phyloP scores from a whole-genome alignment of 495 filamentous ascomycete genomes.

The Trichoderma parareesei region DNA sequence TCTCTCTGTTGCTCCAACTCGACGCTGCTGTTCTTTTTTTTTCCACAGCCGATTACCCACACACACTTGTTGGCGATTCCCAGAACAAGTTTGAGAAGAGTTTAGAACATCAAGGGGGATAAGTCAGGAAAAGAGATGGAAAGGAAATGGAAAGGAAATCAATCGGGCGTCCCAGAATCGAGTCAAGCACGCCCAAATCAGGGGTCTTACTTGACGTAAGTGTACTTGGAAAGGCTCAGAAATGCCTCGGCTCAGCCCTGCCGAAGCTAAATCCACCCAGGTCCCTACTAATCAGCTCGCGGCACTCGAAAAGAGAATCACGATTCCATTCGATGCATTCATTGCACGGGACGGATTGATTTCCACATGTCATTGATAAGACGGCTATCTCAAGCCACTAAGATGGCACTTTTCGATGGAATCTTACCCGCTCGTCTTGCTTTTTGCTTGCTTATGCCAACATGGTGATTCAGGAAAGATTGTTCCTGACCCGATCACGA shows the following conservation, averaged over 20 bases:
- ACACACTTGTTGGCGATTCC: no score
- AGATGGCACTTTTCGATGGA: no score
- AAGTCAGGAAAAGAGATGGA: neutral
- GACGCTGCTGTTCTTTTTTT: neutral
- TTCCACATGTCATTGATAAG: neutral
- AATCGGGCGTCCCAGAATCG: neutral
- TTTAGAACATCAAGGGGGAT: no score
- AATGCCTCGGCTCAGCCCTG: slow-evolving; percentile 1
- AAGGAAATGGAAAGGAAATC: no score
- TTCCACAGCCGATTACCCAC: neutral
- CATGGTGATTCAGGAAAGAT: no score
- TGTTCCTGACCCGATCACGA: no score
- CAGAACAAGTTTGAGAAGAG: no score
- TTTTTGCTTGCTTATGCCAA: no score
- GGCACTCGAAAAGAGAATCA: neutral
- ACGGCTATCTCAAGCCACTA: neutral
- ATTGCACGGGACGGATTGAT: no score
- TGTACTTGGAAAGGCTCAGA: neutral
- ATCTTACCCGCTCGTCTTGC: no score
- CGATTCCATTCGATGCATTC: no score
- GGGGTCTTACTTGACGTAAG: slow-evolving; percentile 5
- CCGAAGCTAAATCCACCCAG: neutral
- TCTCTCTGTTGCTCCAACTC: neutral
- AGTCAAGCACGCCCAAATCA: neutral
- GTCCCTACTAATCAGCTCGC: neutral